Percentiles rank a stretch among this genome's conserved stretches.
phyloP scores from a whole-genome alignment of 2,329 filamentous ascomycete genomes.

The Penicillium aurantiogriseum region DNA sequence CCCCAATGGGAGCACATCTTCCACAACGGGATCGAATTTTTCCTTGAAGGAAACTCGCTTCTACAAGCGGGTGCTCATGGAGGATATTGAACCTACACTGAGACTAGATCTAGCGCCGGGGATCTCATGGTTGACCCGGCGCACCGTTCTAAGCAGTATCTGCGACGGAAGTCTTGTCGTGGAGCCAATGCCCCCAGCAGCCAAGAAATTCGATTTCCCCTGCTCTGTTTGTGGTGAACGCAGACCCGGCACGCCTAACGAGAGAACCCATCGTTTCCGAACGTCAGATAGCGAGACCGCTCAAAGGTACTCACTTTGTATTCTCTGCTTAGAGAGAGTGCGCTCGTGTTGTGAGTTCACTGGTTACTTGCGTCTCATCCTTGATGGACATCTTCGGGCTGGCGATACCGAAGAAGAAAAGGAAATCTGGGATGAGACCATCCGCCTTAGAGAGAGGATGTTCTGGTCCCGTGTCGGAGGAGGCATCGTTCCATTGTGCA shows the following conservation, averaged over 20 bases:
- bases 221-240: slow-evolving; percentile 89
- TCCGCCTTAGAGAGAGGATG: slow-evolving; percentile 86
- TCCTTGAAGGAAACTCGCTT: slow-evolving; percentile 88
- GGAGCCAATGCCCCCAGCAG: slow-evolving; percentile 71
- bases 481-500: slow-evolving; percentile 72
- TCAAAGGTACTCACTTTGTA: slow-evolving; percentile 85
- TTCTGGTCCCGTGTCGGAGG: slow-evolving; percentile 95
- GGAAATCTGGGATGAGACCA: slow-evolving; percentile 90
- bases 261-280: slow-evolving; percentile 82
- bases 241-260: slow-evolving; percentile 67
- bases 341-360: slow-evolving; percentile 90
- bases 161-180: slow-evolving; percentile 83
- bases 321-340: slow-evolving; percentile 79
- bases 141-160: slow-evolving; percentile 78
- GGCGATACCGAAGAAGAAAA: slow-evolving; percentile 82
- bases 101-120: slow-evolving; percentile 86
- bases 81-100: slow-evolving; percentile 93
- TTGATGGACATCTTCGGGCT: slow-evolving; percentile 86
- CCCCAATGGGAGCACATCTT: slow-evolving; percentile 42
- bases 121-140: slow-evolving; percentile 87
- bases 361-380: slow-evolving; percentile 84
- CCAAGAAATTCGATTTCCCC: slow-evolving; percentile 55
- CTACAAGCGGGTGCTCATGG: slow-evolving; percentile 82
- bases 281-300: slow-evolving; percentile 83
- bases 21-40: slow-evolving; percentile 43